Base-by-base conservation (phyloP, 805 yeast genomes). In the Yarrowia sp. region DNA sequence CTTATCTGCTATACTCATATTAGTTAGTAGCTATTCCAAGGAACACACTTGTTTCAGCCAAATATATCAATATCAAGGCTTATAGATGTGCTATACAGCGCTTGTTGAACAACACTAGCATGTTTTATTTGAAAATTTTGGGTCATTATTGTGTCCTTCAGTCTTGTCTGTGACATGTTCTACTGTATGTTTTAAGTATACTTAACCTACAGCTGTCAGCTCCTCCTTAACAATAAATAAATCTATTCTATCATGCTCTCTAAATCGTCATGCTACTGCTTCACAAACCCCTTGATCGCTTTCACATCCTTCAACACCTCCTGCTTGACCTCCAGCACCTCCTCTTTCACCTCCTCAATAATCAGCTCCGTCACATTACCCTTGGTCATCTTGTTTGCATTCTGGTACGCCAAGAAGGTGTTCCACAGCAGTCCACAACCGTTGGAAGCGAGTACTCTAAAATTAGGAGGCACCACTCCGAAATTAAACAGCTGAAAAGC, bases 401-500 rank as follows among this genome's bases (percentile, higher is more conserved):
- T 45, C 47, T 45, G 55, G 47, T 61, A 61, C 1, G 93, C 88
- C 68, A 92, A 74, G 72, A 81, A 90, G 32, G 93, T 84, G 73
- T 92, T 92, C 97, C 97, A 92, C 17, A 86, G 84, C 32, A 92
- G 83, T 55, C 93, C 85, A 31, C 89, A 81, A 4, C 85, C 66
- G 71, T 90, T 90, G 35, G 89, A 96, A 10, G 85, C 79, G 51
- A 89, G 71, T 51, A 92, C 74, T 42, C 96, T 81, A 69, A 83
- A 84, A 53, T 84, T 85, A 8, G 87, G 83, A 0, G 97, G 97
- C 2, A 90, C 82, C 6, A 88, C 69, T 39, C 84, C 81, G 71
- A 92, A 89, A 75, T 92, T 92, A 66, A 85, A 68, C 58, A 84
- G 67, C 74, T 92, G 97, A 71, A 92, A 87, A 0, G 84, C 76